phyloP scores from a whole-genome alignment of 495 filamentous ascomycete genomes.

The Xylaria palmicola region DNA sequence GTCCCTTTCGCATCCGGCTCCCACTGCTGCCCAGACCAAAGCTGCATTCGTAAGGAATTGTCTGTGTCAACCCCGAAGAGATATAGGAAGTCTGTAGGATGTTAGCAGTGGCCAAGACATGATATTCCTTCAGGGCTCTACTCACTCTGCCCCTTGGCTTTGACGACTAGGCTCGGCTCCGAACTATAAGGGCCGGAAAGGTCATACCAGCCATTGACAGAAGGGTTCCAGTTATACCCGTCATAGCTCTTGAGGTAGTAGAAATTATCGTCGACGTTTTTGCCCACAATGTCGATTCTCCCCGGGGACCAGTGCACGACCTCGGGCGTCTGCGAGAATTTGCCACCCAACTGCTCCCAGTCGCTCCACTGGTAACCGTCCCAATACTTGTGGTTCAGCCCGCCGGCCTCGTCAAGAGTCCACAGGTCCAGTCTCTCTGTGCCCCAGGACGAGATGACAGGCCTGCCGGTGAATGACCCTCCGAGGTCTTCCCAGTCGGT shows the following conservation, averaged over 20 bases:
- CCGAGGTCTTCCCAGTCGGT: conserved; percentile 4
- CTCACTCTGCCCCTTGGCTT: not conserved
- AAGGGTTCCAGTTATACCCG: conserved; percentile 3
- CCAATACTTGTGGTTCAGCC: conserved; percentile 10
- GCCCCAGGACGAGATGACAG: conserved; percentile 4
- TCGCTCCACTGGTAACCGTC: conserved; percentile 12
- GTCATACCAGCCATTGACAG: not conserved
- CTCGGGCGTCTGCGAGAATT: conserved; percentile 5
- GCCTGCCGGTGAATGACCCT: conserved; percentile 4
- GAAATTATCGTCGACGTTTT: not conserved
- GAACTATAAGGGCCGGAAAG: conserved; percentile 6
- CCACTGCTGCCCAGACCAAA: conserved; percentile 11
- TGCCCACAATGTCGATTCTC: conserved; percentile 14
- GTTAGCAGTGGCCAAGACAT: not conserved
- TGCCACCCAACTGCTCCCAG: conserved; percentile 14
- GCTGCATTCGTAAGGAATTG: not conserved
- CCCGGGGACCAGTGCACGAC: conserved; percentile 2
- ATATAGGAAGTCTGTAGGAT: conserved; percentile 8
- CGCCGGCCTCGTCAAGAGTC: not conserved
- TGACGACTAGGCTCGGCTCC: not conserved
- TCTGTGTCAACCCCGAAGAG: conserved; percentile 3
- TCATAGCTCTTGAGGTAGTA: conserved; percentile 15
- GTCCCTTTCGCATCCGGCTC: not conserved
- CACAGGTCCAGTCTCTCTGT: conserved; percentile 3
- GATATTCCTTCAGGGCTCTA: not conserved